Evolutionary conservation across 2,329 filamentous ascomycete species (phyloP).

Genomic region (Cordyceps tenuipes): DNA sequence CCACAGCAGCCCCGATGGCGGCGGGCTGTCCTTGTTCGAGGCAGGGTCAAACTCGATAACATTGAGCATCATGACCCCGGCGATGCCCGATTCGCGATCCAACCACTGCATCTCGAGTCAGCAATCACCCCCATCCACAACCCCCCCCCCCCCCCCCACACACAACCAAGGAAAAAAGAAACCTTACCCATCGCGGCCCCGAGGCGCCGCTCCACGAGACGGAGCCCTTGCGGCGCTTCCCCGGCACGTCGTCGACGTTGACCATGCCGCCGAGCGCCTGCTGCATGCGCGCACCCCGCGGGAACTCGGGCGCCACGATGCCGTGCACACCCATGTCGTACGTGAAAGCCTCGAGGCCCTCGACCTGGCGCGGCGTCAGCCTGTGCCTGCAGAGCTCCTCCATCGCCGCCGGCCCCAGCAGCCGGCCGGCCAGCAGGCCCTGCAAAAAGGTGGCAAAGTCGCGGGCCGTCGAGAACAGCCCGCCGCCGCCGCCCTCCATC

Average conservation of each 20-base stretch:
- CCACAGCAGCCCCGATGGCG: constrained; percentile 4
- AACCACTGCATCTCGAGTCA: constrained; percentile 19
- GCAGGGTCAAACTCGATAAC: constrained; percentile 7
- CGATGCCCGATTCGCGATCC: constrained; percentile 18
- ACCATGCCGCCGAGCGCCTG: constrained; percentile 32
- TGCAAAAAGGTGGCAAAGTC: constrained; percentile 32
- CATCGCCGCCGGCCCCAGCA: constrained; percentile 24
- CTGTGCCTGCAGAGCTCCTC: constrained; percentile 33
- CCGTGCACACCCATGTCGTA: constrained; percentile 15
- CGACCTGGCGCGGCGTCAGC: constrained; percentile 24
- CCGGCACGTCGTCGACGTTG: constrained; percentile 30
- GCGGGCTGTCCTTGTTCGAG: background rate
- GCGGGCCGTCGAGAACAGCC: constrained; percentile 32
- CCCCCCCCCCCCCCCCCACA: too few species aligned
- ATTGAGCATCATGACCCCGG: constrained; percentile 11
- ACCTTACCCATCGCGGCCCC: constrained; percentile 35
- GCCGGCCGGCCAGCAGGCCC: constrained; percentile 22
- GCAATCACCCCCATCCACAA: background rate
- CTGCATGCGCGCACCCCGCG: constrained; percentile 23
- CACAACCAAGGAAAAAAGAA: too few species aligned
- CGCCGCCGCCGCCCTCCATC: constrained; percentile 35
- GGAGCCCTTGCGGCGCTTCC: constrained; percentile 33
- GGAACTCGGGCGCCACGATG: constrained; percentile 30
- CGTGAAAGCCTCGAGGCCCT: constrained; percentile 14
- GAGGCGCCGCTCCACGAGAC: constrained; percentile 36